Conservation (phyloP, 305 asterid species). For the Striga hermonthica region DNA sequence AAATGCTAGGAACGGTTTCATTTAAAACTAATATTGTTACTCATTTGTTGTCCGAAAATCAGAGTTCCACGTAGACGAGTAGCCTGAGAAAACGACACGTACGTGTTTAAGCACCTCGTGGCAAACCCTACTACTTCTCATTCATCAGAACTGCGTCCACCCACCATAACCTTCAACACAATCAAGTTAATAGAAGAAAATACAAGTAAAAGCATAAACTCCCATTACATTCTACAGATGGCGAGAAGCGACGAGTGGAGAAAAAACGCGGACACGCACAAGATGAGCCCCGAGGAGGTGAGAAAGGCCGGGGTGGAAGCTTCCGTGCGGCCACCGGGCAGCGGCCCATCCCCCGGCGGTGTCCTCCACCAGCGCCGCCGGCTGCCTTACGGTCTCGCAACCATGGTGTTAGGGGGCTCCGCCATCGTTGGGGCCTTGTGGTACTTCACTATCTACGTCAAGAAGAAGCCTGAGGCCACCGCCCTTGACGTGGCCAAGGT, state of each 20-base stretch:
- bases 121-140: too few species aligned
- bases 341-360: conserved; percentile 42
- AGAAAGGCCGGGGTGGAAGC: conserved; percentile 46
- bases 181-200: too few species aligned
- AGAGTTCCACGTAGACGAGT: too few species aligned
- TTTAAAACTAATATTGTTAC: too few species aligned
- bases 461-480: conserved; percentile 53
- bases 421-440: conserved; percentile 44
- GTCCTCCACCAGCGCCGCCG: conserved; percentile 51
- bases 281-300: conserved; percentile 67
- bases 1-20: too few species aligned
- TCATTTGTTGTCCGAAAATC: too few species aligned
- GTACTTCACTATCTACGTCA: conserved; percentile 52
- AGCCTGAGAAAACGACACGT: too few species aligned
- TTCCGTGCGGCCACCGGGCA: conserved; percentile 49
- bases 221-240: conserved; percentile 1
- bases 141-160: too few species aligned
- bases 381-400: conserved; percentile 44
- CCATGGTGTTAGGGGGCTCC: conserved; percentile 38
- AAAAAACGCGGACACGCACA: conserved; percentile 67
- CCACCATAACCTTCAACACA: too few species aligned
- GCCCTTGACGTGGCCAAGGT: conserved; percentile 47
- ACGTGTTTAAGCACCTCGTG: too few species aligned
- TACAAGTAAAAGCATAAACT: too few species aligned
- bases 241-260: conserved; percentile 53